Evolutionary conservation across 2,329 filamentous ascomycete genomes (phyloP).

Genomic region (Paraphaeosphaeria minitans): DNA sequence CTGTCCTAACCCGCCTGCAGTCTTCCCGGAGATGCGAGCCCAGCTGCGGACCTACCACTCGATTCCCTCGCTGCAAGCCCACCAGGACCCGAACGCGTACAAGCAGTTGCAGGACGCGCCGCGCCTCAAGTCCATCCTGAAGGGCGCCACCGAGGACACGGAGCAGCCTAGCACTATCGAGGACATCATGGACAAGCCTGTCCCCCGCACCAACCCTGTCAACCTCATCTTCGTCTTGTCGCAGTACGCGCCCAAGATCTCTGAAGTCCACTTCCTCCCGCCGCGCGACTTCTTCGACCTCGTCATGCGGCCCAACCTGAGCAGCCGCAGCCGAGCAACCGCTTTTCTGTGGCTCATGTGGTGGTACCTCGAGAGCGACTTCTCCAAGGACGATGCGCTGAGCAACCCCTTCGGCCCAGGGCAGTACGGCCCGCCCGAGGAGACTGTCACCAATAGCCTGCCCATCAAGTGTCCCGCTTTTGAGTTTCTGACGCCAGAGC

Average conservation of each 20-base stretch:
- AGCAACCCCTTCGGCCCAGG: slow-evolving; percentile 85
- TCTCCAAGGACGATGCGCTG: slow-evolving; percentile 82
- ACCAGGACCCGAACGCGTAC: slow-evolving; percentile 93
- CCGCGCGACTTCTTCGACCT: slow-evolving; percentile 93
- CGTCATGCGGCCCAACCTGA: slow-evolving; percentile 85
- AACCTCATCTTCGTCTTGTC: slow-evolving; percentile 96
- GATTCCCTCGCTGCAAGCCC: slow-evolving; percentile 92
- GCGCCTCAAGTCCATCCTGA: slow-evolving; percentile 93
- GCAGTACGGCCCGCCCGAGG: slow-evolving; percentile 43
- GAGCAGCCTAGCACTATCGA: slow-evolving; percentile 83
- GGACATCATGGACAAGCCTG: slow-evolving; percentile 71
- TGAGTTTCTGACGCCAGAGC: slow-evolving; percentile 66
- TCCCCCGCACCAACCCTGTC: slow-evolving; percentile 92
- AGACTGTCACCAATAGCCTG: slow-evolving; percentile 49
- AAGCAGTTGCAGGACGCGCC: slow-evolving; percentile 98
- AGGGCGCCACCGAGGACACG: slow-evolving; percentile 91
- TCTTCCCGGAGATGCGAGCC: slow-evolving; percentile 99
- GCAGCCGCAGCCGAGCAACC: slow-evolving; percentile 79
- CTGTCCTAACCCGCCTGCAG: slow-evolving; percentile 54
- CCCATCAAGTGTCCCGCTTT: slow-evolving; percentile 68
- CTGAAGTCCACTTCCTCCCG: slow-evolving; percentile 86
- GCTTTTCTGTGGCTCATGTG: slow-evolving; percentile 98
- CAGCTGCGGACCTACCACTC: slow-evolving; percentile 97
- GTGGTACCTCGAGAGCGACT: slow-evolving; percentile 98
- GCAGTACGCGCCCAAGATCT: slow-evolving; percentile 86